These are phyloP conservation scores for Suillus weaverae DNA, from an alignment of 768 basidiomycete species.

Conservation along the genomic window DNA sequence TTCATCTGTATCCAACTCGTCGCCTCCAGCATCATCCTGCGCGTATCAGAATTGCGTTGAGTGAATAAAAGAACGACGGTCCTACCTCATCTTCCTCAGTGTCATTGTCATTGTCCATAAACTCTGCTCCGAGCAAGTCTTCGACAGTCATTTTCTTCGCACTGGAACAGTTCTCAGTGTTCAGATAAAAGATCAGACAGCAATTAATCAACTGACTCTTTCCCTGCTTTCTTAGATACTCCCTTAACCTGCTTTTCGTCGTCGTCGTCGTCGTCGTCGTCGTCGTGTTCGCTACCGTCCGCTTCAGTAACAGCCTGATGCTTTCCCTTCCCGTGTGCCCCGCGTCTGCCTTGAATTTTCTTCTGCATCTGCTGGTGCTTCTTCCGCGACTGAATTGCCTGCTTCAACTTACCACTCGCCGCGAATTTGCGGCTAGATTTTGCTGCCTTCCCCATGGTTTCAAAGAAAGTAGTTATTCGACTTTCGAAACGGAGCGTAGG, in stretches of 20 bases:
- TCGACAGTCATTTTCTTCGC: slow-evolving; percentile 65
- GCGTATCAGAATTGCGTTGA: slow-evolving; percentile 7
- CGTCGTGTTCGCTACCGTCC: slow-evolving; percentile 34
- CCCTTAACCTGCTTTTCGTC: slow-evolving; percentile 17
- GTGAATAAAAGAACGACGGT: slow-evolving; percentile 6
- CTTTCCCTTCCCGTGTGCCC: slow-evolving; percentile 40
- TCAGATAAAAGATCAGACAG: background rate
- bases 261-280: slow-evolving; percentile 37
- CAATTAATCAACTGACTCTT: slow-evolving; percentile 10
- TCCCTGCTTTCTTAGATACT: background rate
- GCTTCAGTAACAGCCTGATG: slow-evolving; percentile 26
- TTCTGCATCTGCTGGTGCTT: slow-evolving; percentile 77
- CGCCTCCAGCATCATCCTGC: slow-evolving; percentile 22
- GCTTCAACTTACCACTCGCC: slow-evolving; percentile 84
- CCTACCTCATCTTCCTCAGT: slow-evolving; percentile 32
- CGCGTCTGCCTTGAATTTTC: slow-evolving; percentile 63
- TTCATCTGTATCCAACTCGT: slow-evolving; percentile 43
- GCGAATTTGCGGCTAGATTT: slow-evolving; percentile 90
- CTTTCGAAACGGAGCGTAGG: background rate
- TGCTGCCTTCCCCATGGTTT: slow-evolving; percentile 57
- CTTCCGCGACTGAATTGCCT: slow-evolving; percentile 79
- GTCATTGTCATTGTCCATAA: slow-evolving; percentile 65
- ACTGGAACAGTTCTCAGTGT: slow-evolving; percentile 9
- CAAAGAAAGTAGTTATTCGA: background rate
- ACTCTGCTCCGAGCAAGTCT: slow-evolving; percentile 69